Conservation (phyloP, 257 asterid genomes). For the Misopates orontium region DNA sequence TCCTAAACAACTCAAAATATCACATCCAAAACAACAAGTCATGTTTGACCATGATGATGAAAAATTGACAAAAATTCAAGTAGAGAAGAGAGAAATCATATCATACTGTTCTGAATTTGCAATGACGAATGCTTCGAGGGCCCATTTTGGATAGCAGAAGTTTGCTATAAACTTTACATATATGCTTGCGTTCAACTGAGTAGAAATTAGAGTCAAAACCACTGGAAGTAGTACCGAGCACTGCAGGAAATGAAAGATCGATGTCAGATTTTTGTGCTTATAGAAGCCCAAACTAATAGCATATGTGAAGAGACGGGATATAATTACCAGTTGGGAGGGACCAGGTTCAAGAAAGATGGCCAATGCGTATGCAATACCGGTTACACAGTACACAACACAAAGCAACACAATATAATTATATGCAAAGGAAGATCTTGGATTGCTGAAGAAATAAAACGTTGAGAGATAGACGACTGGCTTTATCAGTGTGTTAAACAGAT, state of each 20-base stretch:
- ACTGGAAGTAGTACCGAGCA: slow-evolving; percentile 87
- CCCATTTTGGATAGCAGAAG: slow-evolving; percentile 89
- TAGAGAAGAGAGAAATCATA: not conserved
- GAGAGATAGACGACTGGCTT: slow-evolving; percentile 93
- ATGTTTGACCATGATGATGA: not conserved
- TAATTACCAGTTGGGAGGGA: slow-evolving; percentile 87
- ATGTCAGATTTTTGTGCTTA: not conserved
- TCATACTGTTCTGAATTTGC: slow-evolving; percentile 77
- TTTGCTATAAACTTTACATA: slow-evolving; percentile 49
- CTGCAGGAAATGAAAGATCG: slow-evolving; percentile 39
- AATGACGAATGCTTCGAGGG: slow-evolving; percentile 84
- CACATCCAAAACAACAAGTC: not conserved
- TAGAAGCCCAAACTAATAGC: slow-evolving; percentile 17
- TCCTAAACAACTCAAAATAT: no score
- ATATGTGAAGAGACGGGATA: slow-evolving; percentile 7
- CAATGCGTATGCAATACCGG: slow-evolving; percentile 79
- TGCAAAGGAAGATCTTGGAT: slow-evolving; percentile 74
- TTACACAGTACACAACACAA: slow-evolving; percentile 90
- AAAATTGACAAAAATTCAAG: not conserved
- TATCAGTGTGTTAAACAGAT: slow-evolving; percentile 73
- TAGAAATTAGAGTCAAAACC: slow-evolving; percentile 80
- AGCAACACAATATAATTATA: slow-evolving; percentile 74
- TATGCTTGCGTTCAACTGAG: slow-evolving; percentile 48
- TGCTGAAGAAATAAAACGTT: slow-evolving; percentile 92
- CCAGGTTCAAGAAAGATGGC: slow-evolving; percentile 93